These are phyloP conservation scores for Phialophora expanda DNA, from an alignment of 2,329 filamentous ascomycete species.

Conservation along the genomic window DNA sequence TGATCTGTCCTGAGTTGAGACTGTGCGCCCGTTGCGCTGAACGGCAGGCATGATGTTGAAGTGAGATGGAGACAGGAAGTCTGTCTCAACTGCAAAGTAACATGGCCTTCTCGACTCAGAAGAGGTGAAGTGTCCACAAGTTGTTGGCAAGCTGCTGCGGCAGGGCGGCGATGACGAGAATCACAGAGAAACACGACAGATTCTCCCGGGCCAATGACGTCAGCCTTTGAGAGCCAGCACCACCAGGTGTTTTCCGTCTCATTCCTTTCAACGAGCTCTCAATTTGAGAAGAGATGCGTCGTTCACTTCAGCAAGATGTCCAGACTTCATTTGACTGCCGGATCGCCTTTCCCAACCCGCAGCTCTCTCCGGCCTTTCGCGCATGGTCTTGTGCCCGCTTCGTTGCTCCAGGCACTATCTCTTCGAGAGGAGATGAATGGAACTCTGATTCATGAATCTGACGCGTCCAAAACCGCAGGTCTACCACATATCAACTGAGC, in stretches of 20 bases:
- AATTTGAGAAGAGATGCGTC: not conserved
- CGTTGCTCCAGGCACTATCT: not conserved
- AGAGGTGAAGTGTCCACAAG: slow-evolving; percentile 16
- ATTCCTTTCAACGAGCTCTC: not conserved
- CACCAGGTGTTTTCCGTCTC: not conserved
- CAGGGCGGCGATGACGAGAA: slow-evolving; percentile 12
- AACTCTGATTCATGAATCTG: not conserved
- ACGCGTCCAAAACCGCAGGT: not conserved
- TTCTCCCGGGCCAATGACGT: not conserved
- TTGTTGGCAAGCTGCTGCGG: not conserved
- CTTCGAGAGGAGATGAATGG: not conserved
- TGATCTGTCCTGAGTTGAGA: slow-evolving; percentile 16
- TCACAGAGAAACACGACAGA: slow-evolving; percentile 1
- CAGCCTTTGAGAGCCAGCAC: not conserved
- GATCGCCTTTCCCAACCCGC: not conserved
- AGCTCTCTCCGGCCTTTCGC: not conserved
- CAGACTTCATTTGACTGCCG: not conserved
- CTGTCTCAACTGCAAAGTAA: slow-evolving; percentile 5
- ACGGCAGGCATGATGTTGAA: slow-evolving; percentile 30
- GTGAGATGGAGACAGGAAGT: not conserved
- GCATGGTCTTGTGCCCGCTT: not conserved
- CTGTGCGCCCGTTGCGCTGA: slow-evolving; percentile 29
- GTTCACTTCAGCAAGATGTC: not conserved
- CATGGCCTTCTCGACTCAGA: slow-evolving; percentile 9
- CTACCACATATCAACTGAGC: not conserved